These are phyloP conservation scores for Chrysanthemum makinoi DNA, from an alignment of 129 eudicot genomes.

Conservation along the genomic window DNA sequence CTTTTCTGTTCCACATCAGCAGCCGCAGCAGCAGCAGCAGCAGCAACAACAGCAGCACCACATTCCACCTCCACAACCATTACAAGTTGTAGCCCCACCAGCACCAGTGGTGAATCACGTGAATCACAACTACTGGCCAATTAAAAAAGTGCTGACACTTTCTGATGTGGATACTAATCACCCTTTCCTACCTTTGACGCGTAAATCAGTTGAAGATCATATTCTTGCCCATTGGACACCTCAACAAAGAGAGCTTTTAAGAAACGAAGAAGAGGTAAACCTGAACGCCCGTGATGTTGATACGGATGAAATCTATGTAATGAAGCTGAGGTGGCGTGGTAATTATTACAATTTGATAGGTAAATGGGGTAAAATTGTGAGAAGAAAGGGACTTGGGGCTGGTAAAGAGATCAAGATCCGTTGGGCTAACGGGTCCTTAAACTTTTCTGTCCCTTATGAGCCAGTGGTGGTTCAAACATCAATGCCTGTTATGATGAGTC, in stretches of 20 bases:
- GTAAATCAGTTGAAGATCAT: slow-evolving; percentile 78
- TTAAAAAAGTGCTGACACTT: slow-evolving; percentile 64
- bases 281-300: slow-evolving; percentile 42
- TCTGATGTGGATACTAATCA: slow-evolving; percentile 77
- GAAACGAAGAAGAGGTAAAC: slow-evolving; percentile 71
- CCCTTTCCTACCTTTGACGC: slow-evolving; percentile 75
- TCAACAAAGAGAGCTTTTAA: slow-evolving; percentile 54
- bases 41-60: not conserved
- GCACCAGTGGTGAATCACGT: not conserved
- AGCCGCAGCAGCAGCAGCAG: slow-evolving; percentile 32
- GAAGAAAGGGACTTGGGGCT: slow-evolving; percentile 40
- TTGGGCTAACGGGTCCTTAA: slow-evolving; percentile 69
- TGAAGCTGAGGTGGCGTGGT: slow-evolving; percentile 75
- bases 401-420: slow-evolving; percentile 66
- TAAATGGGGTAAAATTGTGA: slow-evolving; percentile 77
- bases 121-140: slow-evolving; percentile 72
- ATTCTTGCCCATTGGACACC: slow-evolving; percentile 71
- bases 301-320: slow-evolving; percentile 8
- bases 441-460: slow-evolving; percentile 74
- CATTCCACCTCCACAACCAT: not conserved
- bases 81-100: not conserved
- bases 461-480: slow-evolving; percentile 21
- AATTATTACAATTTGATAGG: slow-evolving; percentile 75
- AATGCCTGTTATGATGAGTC: slow-evolving; percentile 15
- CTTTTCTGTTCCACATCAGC: slow-evolving; percentile 69